Conservation (phyloP, 163 green algal species). For the Prototheca wickerhamii region DNA sequence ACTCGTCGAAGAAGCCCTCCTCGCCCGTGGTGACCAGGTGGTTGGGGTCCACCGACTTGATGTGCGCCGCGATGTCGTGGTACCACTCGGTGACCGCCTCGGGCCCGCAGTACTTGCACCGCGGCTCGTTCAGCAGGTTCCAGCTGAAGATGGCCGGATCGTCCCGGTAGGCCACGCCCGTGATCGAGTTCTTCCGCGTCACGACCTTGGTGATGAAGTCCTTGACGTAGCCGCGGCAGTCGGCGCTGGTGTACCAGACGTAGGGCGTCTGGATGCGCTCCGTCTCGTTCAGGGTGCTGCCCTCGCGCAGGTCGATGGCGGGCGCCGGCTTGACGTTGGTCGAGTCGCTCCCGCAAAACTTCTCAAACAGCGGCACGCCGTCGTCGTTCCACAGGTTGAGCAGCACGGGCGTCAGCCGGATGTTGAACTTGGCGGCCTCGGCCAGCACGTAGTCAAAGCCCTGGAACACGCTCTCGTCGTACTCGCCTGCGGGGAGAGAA, state of each 20-base stretch:
- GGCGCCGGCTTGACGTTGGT: slow-evolving; percentile 2
- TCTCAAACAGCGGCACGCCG: slow-evolving; percentile 13
- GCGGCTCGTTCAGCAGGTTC: slow-evolving; percentile 20
- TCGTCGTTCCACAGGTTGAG: slow-evolving; percentile 15
- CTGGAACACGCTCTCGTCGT: neutral
- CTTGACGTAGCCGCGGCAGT: slow-evolving; percentile 10
- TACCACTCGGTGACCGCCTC: slow-evolving; percentile 15
- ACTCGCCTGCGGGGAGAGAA: neutral
- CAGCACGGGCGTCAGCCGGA: slow-evolving; percentile 21
- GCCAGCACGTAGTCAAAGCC: slow-evolving; percentile 31
- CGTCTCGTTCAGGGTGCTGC: slow-evolving; percentile 1
- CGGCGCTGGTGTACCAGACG: slow-evolving; percentile 2
- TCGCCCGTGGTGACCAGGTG: slow-evolving; percentile 18
- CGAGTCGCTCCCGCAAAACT: slow-evolving; percentile 14
- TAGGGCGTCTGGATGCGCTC: slow-evolving; percentile 14
- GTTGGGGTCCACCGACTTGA: slow-evolving; percentile 23
- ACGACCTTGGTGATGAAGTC: slow-evolving; percentile 1
- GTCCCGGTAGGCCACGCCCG: slow-evolving; percentile 38
- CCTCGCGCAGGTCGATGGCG: slow-evolving; percentile 8
- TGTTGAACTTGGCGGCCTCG: slow-evolving; percentile 28
- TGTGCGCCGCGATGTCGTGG: slow-evolving; percentile 7
- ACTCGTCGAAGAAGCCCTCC: slow-evolving; percentile 14
- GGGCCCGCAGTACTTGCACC: slow-evolving; percentile 25
- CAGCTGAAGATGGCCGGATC: slow-evolving; percentile 49
- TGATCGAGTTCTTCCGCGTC: slow-evolving; percentile 33